Conservation (phyloP, 1,284 basidiomycete genomes). For the Rhodotorula sp. region DNA sequence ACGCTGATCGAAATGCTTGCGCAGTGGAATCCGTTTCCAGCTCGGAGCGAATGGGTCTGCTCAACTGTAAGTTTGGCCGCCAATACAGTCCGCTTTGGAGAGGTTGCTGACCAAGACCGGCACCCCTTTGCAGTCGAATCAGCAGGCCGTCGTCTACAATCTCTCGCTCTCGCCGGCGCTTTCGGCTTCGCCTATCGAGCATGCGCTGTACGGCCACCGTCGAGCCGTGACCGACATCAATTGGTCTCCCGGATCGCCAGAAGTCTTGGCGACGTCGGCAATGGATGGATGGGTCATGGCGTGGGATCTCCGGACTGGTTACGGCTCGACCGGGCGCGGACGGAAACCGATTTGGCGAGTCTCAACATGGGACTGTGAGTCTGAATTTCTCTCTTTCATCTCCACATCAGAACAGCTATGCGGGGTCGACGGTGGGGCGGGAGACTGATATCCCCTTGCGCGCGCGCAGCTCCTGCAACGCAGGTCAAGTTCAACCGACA, state of each 20-base stretch:
- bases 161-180: constrained; percentile 66
- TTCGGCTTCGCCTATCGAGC: constrained; percentile 58
- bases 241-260: constrained; percentile 81
- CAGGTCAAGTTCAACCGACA: constrained; percentile 94
- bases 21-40: constrained; percentile 89
- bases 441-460: background rate
- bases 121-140: constrained; percentile 59
- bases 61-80: constrained; percentile 59
- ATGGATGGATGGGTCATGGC: constrained; percentile 64
- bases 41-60: constrained; percentile 81
- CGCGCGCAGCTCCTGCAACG: constrained; percentile 67
- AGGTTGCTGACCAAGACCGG: too few relatives aligned
- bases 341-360: constrained; percentile 49
- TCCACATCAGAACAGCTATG: background rate
- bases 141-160: constrained; percentile 97
- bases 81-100: too few relatives aligned
- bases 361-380: constrained; percentile 51
- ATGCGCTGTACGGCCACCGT: constrained; percentile 78
- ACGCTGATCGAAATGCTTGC: background rate
- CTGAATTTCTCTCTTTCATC: too few relatives aligned
- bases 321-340: constrained; percentile 35
- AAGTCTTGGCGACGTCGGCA: constrained; percentile 55
- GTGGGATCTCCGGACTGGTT: constrained; percentile 67
- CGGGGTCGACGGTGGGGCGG: background rate
- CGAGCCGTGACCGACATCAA: constrained; percentile 94